Evolutionary conservation across 495 filamentous ascomycete genomes (phyloP).

Genomic region (Aspergillus wentii): DNA sequence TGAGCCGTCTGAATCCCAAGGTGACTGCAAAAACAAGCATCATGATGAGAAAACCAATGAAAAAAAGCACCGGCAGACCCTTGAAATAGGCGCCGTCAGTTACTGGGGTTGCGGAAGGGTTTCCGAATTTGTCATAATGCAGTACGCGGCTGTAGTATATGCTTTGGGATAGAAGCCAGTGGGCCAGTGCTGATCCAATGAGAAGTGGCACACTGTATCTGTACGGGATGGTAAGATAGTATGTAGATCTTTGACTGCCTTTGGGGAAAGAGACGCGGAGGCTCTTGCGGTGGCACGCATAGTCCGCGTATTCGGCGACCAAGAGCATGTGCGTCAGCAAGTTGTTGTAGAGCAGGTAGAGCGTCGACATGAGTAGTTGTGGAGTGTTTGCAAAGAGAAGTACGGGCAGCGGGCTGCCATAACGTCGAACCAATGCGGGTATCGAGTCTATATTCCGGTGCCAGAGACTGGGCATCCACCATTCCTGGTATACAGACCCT

Average conservation of each 20-base stretch:
- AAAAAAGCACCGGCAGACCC: constrained; percentile 5
- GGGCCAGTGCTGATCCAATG: constrained; percentile 15
- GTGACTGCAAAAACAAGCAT: neutral
- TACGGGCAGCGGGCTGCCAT: neutral
- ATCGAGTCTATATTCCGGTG: neutral
- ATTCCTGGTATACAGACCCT: neutral
- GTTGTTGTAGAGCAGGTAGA: constrained; percentile 34
- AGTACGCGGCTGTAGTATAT: constrained; percentile 22
- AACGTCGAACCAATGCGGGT: neutral
- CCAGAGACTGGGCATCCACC: neutral
- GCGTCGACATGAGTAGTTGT: constrained; percentile 26
- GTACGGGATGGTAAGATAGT: constrained; percentile 38
- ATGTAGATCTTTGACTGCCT: constrained; percentile 32
- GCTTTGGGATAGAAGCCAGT: constrained; percentile 39
- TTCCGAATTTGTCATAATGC: constrained; percentile 1
- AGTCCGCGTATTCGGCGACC: constrained; percentile 20
- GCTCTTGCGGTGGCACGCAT: constrained; percentile 19
- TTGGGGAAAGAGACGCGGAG: constrained; percentile 34
- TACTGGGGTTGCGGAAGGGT: neutral
- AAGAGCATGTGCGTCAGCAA: constrained; percentile 30
- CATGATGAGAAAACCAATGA: neutral
- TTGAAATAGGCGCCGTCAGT: too few species aligned
- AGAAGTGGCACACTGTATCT: constrained; percentile 33
- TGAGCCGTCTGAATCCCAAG: constrained; percentile 2
- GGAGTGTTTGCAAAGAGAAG: constrained; percentile 13